Evolutionary conservation across 805 yeast species (phyloP).

Genomic region (Deakozyma indianensis): DNA sequence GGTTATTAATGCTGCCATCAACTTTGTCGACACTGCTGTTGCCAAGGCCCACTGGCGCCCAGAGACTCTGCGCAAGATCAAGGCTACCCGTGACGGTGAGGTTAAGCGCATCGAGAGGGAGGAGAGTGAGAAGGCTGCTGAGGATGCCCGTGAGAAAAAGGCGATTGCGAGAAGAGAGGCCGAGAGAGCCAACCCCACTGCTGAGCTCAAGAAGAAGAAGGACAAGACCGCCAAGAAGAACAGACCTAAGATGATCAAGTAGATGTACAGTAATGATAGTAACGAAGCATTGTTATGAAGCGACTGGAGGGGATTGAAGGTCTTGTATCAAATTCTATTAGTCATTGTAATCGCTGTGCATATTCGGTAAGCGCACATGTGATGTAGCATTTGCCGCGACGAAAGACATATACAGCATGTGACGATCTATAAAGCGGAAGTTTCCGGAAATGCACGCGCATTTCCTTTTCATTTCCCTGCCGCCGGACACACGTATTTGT

Average conservation of each 20-base stretch:
- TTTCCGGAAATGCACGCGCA: too few species aligned
- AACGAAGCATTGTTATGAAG: too few species aligned
- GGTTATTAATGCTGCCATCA: slow-evolving; percentile 41
- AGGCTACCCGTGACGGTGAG: slow-evolving; percentile 66
- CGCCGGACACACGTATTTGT: too few species aligned
- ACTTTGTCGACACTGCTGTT: slow-evolving; percentile 44
- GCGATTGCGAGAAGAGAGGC: slow-evolving; percentile 37
- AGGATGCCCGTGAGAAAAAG: slow-evolving; percentile 54
- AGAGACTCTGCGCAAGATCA: slow-evolving; percentile 65
- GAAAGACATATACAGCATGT: too few species aligned
- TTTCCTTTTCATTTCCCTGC: too few species aligned
- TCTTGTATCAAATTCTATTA: too few species aligned
- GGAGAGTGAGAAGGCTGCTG: slow-evolving; percentile 52
- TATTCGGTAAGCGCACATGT: too few species aligned
- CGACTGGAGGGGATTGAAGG: too few species aligned
- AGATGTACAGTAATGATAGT: too few species aligned
- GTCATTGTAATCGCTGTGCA: too few species aligned
- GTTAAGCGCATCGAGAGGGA: slow-evolving; percentile 51
- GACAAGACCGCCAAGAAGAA: slow-evolving; percentile 51
- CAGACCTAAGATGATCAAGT: slow-evolving; percentile 7
- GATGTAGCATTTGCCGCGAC: too few species aligned
- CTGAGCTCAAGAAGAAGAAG: slow-evolving; percentile 67
- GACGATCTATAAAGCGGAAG: too few species aligned
- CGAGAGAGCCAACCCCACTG: slow-evolving; percentile 51
- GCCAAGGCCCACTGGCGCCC: slow-evolving; percentile 44